A percentile compares a stretch with the other conserved stretches of the same genome.
Evolutionary conservation across 495 filamentous ascomycete species (phyloP).

Genomic region (Aspergillus steynii): DNA sequence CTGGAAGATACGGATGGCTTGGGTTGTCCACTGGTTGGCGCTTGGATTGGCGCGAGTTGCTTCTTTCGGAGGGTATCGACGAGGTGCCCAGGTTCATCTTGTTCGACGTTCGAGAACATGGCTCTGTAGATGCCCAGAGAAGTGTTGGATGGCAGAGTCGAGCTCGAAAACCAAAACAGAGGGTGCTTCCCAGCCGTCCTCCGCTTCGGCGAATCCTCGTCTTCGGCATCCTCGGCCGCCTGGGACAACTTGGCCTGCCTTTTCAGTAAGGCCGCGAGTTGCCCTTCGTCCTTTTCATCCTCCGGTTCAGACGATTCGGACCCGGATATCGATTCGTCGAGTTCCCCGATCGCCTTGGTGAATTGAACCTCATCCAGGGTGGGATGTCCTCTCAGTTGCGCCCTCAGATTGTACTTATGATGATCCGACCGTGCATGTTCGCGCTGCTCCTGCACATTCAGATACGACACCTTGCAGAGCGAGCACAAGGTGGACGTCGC

Average conservation of each 20-base stretch:
- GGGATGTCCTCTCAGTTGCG: conserved; percentile 69
- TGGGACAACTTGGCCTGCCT: conserved; percentile 74
- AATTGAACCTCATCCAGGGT: conserved; percentile 78
- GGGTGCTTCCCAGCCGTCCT: conserved; percentile 67
- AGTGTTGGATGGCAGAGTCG: conserved; percentile 70
- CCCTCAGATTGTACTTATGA: conserved; percentile 92
- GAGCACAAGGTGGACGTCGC: conserved; percentile 75
- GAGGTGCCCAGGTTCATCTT: conserved; percentile 59
- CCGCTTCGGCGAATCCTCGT: conserved; percentile 45
- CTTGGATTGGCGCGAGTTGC: conserved; percentile 66
- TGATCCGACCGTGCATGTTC: conserved; percentile 87
- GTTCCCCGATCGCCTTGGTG: conserved; percentile 74
- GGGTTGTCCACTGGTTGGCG: conserved; percentile 44
- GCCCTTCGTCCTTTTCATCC: conserved; percentile 50
- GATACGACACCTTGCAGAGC: conserved; percentile 72
- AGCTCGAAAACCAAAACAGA: conserved; percentile 81
- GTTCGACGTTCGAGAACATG: conserved; percentile 73
- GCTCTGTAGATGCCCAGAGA: conserved; percentile 84
- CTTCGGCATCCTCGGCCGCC: conserved; percentile 52
- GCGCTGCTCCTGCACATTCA: conserved; percentile 76
- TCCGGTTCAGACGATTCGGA: conserved; percentile 62
- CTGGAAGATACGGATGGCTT: conserved; percentile 56
- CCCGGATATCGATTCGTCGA: conserved; percentile 91
- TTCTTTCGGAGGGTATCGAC: conserved; percentile 69
- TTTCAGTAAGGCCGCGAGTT: conserved; percentile 73